phyloP scores from a whole-genome alignment of 345 rosid genomes.

The Eucalyptus caleyi region DNA sequence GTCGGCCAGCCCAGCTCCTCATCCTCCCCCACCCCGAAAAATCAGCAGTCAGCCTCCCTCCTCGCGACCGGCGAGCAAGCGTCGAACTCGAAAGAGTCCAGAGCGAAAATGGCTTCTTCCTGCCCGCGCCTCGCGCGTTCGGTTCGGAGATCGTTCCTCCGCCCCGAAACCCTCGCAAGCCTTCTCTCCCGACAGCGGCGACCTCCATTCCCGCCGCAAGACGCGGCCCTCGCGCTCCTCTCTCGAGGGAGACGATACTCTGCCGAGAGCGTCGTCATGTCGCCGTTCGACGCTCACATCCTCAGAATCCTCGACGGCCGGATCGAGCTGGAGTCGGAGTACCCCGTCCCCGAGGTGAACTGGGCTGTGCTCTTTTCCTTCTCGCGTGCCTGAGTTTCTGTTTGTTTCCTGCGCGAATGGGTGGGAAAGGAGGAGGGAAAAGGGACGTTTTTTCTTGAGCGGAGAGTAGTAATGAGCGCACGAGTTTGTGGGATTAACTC shows the following conservation, averaged over 20 bases:
- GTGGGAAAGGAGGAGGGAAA: not conserved
- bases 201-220: not conserved
- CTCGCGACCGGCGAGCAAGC: not conserved
- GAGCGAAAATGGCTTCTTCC: not conserved
- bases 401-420: not conserved
- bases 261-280: not conserved
- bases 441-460: not conserved
- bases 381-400: not conserved
- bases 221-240: not conserved
- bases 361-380: not conserved
- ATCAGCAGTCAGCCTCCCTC: not conserved
- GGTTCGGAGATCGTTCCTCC: not conserved
- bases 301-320: conserved; percentile 51
- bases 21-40: not conserved
- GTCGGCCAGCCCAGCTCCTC: not conserved
- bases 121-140: not conserved
- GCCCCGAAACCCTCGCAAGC: not conserved
- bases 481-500: not conserved
- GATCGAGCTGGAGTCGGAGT: conserved; percentile 46
- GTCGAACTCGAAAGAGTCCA: not conserved
- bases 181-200: not conserved
- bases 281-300: conserved; percentile 49
- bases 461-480: not conserved
- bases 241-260: conserved; percentile 7
- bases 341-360: conserved; percentile 47